Percentiles rank a stretch among this genome's conserved stretches.
These are phyloP conservation scores for Eutrema heterophyllum DNA, from an alignment of 345 rosid species.

Conservation along the genomic window DNA sequence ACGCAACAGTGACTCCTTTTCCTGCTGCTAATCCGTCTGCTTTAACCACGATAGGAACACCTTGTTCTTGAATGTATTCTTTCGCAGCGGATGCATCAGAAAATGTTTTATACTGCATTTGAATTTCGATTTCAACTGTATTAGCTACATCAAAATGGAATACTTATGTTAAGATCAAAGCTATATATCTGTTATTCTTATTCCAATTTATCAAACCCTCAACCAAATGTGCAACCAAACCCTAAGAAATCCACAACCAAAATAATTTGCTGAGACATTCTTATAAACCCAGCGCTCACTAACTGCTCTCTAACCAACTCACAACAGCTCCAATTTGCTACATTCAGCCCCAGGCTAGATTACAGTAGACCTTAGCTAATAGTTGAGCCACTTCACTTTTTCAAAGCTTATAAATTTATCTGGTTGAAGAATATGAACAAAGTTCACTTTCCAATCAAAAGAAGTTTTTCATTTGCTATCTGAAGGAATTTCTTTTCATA, in stretches of 20 bases:
- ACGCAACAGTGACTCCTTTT: constrained; percentile 87
- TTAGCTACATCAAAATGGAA: not conserved
- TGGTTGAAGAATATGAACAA: not conserved
- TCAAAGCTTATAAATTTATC: not conserved
- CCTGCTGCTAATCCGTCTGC: constrained; percentile 99
- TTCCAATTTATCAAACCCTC: not conserved
- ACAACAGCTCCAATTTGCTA: not conserved
- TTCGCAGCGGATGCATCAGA: constrained; percentile 64
- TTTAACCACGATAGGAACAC: constrained; percentile 78
- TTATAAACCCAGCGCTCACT: not conserved
- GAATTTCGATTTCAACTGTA: not conserved
- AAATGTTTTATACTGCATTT: constrained; percentile 65
- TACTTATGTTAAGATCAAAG: not conserved
- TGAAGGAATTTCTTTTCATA: not conserved
- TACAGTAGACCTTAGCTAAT: not conserved
- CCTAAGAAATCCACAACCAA: not conserved
- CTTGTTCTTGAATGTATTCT: constrained; percentile 67
- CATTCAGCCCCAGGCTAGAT: not conserved
- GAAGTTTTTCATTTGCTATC: not conserved
- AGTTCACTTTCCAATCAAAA: not conserved
- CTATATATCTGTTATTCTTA: not conserved
- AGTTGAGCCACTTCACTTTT: not conserved
- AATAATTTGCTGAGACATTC: not conserved
- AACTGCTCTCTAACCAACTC: not conserved
- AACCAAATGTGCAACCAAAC: not conserved